Evolutionary conservation across 371 early-diverging fungal genomes (phyloP).

Genomic region (Catenaria anguillulae): DNA sequence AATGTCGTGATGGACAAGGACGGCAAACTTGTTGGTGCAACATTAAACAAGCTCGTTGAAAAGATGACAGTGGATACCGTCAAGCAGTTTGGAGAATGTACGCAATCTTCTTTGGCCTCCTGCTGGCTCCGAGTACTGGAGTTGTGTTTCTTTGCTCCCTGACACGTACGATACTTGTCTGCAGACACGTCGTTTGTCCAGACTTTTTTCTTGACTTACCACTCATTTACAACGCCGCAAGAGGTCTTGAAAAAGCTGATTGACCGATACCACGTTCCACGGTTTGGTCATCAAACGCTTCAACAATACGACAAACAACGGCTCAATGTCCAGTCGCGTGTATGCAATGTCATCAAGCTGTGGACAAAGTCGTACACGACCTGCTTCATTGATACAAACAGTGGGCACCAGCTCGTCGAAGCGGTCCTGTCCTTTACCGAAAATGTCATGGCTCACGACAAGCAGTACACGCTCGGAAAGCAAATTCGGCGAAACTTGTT

Average conservation of each 20-base stretch:
- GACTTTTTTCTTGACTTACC: conserved; percentile 23
- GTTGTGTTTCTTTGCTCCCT: too few species aligned
- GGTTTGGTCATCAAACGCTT: conserved; percentile 1
- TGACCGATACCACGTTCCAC: conserved; percentile 14
- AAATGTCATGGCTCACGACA: conserved; percentile 15
- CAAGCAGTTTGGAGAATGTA: conserved; percentile 1
- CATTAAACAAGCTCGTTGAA: conserved; percentile 21
- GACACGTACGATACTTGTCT: too few species aligned
- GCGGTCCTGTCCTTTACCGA: conserved; percentile 15
- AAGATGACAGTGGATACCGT: conserved; percentile 15
- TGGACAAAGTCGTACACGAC: conserved; percentile 21
- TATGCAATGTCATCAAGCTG: conserved; percentile 21
- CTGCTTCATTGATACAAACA: conserved; percentile 13
- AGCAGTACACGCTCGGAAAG: conserved; percentile 15
- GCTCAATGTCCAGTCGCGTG: conserved; percentile 18
- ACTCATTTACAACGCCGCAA: conserved; percentile 17
- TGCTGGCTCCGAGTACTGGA: not conserved
- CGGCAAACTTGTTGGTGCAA: conserved; percentile 9
- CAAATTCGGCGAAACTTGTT: conserved; percentile 18
- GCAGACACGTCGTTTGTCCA: conserved; percentile 18
- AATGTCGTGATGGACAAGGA: not conserved
- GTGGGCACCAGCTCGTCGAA: conserved; percentile 8
- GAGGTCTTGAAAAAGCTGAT: conserved; percentile 14
- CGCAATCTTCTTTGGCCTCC: not conserved
- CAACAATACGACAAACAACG: conserved; percentile 17